These are phyloP conservation scores for Coemansia asiatica DNA, from an alignment of 192 early-diverging fungal genomes.

Conservation along the genomic window DNA sequence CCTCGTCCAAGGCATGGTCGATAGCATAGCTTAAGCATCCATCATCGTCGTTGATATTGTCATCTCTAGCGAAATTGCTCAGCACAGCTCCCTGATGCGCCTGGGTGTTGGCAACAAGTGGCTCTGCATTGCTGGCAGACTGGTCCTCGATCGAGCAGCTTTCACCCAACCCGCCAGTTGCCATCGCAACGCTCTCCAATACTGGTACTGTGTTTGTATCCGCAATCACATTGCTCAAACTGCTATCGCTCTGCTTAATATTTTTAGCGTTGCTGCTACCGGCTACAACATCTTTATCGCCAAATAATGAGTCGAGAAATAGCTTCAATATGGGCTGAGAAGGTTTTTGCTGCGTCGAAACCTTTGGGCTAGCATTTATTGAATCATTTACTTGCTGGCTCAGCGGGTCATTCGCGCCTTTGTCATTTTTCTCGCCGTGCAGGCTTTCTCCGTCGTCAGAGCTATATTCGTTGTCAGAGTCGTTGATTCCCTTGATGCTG, in stretches of 20 bases:
- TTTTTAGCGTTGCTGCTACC: neutral
- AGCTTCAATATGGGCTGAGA: neutral
- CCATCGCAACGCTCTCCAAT: neutral
- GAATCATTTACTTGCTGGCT: neutral
- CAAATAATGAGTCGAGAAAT: neutral
- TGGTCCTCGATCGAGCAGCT: neutral
- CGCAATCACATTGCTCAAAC: neutral
- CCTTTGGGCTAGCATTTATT: neutral
- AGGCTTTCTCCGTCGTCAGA: neutral
- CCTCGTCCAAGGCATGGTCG: neutral
- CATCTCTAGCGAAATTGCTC: neutral
- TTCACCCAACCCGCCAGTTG: neutral
- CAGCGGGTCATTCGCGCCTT: neutral
- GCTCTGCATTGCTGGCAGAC: neutral
- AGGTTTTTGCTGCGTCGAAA: neutral
- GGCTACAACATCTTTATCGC: neutral
- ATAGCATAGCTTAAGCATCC: neutral
- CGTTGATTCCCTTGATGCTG: neutral
- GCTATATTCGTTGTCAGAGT: neutral
- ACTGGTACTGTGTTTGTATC: neutral
- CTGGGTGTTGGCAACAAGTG: neutral
- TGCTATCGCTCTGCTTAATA: neutral
- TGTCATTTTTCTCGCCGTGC: neutral
- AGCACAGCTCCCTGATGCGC: neutral
- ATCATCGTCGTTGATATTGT: neutral